phyloP scores from a whole-genome alignment of 2,329 filamentous ascomycete genomes.

The Arthrobotrys sphaeroides region DNA sequence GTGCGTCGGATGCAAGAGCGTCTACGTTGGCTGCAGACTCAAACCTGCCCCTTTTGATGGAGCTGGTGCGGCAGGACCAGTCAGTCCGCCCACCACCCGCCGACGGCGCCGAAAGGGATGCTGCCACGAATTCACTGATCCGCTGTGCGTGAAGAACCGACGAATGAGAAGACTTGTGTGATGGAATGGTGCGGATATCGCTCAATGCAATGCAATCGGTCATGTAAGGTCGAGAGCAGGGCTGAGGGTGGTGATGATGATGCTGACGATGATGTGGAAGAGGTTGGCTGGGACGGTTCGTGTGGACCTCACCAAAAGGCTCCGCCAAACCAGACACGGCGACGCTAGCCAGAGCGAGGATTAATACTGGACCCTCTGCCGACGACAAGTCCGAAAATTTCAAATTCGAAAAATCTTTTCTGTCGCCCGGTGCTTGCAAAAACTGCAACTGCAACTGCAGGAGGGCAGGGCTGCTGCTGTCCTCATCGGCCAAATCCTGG shows the following conservation, averaged over 20 bases:
- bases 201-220: constrained; percentile 52
- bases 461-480: constrained; percentile 9
- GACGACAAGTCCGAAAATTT: constrained; percentile 2
- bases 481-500: constrained; percentile 46
- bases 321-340: constrained; percentile 19
- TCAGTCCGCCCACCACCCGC: constrained; percentile 51
- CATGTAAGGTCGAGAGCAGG: constrained; percentile 51
- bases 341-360: constrained; percentile 20
- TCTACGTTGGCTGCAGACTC: constrained; percentile 45
- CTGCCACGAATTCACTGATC: constrained; percentile 49
- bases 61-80: constrained; percentile 51
- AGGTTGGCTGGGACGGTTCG: constrained; percentile 24
- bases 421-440: too few species aligned
- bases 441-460: too few species aligned
- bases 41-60: constrained; percentile 54
- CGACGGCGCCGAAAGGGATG: constrained; percentile 48
- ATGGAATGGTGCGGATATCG: constrained; percentile 40
- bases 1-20: constrained; percentile 48
- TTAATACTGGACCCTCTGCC: constrained; percentile 3
- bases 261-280: constrained; percentile 35
- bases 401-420: too few species aligned
- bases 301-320: constrained; percentile 25
- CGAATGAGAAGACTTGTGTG: constrained; percentile 34
- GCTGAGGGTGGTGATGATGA: constrained; percentile 37
- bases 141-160: constrained; percentile 28